These are phyloP conservation scores for Dioszegia hungarica DNA, from an alignment of 768 basidiomycete species.

Conservation along the genomic window DNA sequence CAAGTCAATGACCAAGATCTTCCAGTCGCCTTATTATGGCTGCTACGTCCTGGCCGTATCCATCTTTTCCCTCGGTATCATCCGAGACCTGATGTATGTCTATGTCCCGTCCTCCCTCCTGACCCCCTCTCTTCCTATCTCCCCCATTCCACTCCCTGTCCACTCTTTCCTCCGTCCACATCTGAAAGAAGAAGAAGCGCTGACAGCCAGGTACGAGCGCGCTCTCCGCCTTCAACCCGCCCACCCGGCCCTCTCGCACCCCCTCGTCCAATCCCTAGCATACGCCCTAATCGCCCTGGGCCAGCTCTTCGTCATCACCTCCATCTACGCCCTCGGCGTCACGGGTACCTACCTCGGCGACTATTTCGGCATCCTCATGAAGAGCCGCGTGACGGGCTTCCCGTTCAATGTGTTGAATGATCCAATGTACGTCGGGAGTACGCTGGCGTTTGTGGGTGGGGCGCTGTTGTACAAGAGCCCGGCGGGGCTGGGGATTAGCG, in stretches of 20 bases:
- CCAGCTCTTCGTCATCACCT: constrained; percentile 77
- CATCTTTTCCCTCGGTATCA: constrained; percentile 78
- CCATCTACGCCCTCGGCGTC: constrained; percentile 83
- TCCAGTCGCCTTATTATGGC: constrained; percentile 67
- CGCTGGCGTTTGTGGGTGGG: constrained; percentile 77
- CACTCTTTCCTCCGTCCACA: too few species aligned
- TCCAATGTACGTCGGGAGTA: constrained; percentile 97
- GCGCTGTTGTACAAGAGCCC: constrained; percentile 88
- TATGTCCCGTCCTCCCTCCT: not conserved
- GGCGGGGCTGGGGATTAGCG: constrained; percentile 71
- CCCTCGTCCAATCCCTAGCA: constrained; percentile 56
- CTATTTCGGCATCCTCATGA: constrained; percentile 57
- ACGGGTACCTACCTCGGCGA: constrained; percentile 75
- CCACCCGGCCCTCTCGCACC: constrained; percentile 61
- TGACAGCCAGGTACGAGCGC: constrained; percentile 64
- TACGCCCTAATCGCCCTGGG: constrained; percentile 63
- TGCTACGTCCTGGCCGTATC: constrained; percentile 80
- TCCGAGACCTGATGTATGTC: constrained; percentile 79
- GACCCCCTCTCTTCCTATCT: not conserved
- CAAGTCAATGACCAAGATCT: constrained; percentile 78
- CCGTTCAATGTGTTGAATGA: constrained; percentile 89
- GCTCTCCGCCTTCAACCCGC: constrained; percentile 71
- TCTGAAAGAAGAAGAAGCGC: too few species aligned
- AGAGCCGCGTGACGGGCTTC: constrained; percentile 86
- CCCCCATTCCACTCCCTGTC: too few species aligned